Percentiles rank a stretch among this genome's conserved stretches.
Conservation (phyloP, 2,329 filamentous ascomycete genomes). For the Fusarium proliferatum region DNA sequence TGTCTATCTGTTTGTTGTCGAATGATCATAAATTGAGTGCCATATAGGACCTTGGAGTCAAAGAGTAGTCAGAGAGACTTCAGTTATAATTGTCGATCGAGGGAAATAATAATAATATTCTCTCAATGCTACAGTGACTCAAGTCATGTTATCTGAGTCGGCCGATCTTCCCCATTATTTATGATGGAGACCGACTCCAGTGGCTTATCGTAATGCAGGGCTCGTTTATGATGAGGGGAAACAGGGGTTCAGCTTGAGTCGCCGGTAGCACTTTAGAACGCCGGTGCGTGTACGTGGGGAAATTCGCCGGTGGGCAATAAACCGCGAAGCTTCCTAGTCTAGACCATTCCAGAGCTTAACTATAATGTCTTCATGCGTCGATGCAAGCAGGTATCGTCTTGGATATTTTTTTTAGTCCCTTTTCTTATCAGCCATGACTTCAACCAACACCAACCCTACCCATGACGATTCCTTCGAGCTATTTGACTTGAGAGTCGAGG, state of each 20-base stretch:
- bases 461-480: not conserved
- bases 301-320: not conserved
- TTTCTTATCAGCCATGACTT: not conserved
- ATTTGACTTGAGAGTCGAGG: not conserved
- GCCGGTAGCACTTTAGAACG: not conserved
- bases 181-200: not conserved
- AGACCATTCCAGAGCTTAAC: not conserved
- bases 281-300: not conserved
- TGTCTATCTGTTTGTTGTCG: too few relatives aligned
- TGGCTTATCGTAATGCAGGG: not conserved
- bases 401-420: not conserved
- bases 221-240: not conserved
- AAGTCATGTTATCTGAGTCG: not conserved
- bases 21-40: too few relatives aligned
- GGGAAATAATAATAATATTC: not conserved
- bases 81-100: too few relatives aligned
- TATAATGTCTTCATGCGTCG: not conserved
- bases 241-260: not conserved
- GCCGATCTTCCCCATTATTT: not conserved
- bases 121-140: not conserved
- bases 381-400: fast-evolving
- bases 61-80: too few relatives aligned
- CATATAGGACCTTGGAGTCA: too few relatives aligned
- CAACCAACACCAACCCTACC: fast-evolving
- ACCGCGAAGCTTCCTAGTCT: too few relatives aligned